Conservation (phyloP, 164 flowering plant species). For the Liquidambar formosana region DNA sequence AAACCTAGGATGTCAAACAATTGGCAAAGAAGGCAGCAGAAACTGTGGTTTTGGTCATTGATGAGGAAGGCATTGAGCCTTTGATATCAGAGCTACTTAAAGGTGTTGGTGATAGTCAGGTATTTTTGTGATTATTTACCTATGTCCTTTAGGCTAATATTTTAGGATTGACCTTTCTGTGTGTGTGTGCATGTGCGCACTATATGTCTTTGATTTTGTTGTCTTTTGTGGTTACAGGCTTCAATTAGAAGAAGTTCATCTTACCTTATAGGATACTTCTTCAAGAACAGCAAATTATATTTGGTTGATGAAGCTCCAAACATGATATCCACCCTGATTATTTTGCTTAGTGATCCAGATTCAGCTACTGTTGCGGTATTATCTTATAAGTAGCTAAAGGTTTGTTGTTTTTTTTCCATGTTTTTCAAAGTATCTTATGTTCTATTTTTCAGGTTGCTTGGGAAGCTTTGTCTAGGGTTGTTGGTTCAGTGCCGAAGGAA, state of each 20-base stretch:
- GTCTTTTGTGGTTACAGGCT: constrained; percentile 50
- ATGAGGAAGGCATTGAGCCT: constrained; percentile 89
- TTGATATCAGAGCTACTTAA: constrained; percentile 83
- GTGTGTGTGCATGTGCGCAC: background rate
- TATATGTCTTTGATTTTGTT: constrained; percentile 1
- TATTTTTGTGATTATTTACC: constrained; percentile 17
- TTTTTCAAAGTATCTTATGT: constrained; percentile 8
- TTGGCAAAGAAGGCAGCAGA: constrained; percentile 95
- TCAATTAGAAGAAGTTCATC: constrained; percentile 68
- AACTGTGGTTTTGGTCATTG: constrained; percentile 91
- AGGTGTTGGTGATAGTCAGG: constrained; percentile 83
- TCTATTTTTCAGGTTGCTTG: constrained; percentile 68
- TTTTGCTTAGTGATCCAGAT: constrained; percentile 91
- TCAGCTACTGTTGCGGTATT: constrained; percentile 76
- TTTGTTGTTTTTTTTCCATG: background rate
- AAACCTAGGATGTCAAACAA: constrained; percentile 65
- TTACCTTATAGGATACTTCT: constrained; percentile 85
- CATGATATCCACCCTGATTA: constrained; percentile 80
- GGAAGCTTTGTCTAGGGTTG: constrained; percentile 91
- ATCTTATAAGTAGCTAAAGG: background rate
- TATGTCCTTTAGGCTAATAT: background rate
- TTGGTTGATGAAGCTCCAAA: constrained; percentile 95
- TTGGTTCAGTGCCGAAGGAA: constrained; percentile 89
- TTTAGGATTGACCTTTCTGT: background rate
- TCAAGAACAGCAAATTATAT: constrained; percentile 88